Evolutionary conservation across 1,284 basidiomycete genomes (phyloP).

Genomic region (Papiliotrema terrestris): DNA sequence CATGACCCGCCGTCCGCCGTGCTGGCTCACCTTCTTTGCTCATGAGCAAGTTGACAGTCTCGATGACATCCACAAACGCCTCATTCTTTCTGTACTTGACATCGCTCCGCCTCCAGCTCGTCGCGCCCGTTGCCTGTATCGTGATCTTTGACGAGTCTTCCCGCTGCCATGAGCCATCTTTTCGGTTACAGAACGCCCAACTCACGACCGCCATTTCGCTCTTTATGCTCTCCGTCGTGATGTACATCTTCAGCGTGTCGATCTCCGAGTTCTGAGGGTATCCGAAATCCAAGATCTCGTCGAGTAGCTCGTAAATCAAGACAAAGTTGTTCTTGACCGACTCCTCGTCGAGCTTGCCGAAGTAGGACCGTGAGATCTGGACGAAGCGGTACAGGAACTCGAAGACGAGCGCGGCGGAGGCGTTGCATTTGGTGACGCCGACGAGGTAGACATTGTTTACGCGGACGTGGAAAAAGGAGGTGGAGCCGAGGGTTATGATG

Average conservation of each 20-base stretch:
- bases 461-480: slow-evolving; percentile 95
- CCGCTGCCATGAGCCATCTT: slow-evolving; percentile 51
- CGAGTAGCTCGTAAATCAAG: slow-evolving; percentile 90
- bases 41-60: slow-evolving; percentile 94
- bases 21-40: slow-evolving; percentile 74
- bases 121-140: slow-evolving; percentile 89
- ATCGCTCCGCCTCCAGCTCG: slow-evolving; percentile 87
- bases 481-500: slow-evolving; percentile 95
- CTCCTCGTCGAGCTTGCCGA: slow-evolving; percentile 97
- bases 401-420: slow-evolving; percentile 95
- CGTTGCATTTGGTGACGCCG: slow-evolving; percentile 92
- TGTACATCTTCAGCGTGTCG: slow-evolving; percentile 95
- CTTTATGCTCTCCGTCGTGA: slow-evolving; percentile 94
- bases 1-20: not conserved
- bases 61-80: slow-evolving; percentile 95
- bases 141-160: slow-evolving; percentile 97
- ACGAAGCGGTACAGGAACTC: slow-evolving; percentile 97
- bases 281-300: slow-evolving; percentile 97
- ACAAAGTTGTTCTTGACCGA: slow-evolving; percentile 99
- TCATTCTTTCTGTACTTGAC: slow-evolving; percentile 99
- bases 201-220: slow-evolving; percentile 71
- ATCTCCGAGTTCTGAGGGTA: slow-evolving; percentile 99
- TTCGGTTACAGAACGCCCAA: slow-evolving; percentile 15
- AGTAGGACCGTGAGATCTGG: slow-evolving; percentile 87
- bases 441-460: slow-evolving; percentile 93